Evolutionary conservation across 139 green algal species (phyloP).

Genomic region (Spirogloea muscicola): DNA sequence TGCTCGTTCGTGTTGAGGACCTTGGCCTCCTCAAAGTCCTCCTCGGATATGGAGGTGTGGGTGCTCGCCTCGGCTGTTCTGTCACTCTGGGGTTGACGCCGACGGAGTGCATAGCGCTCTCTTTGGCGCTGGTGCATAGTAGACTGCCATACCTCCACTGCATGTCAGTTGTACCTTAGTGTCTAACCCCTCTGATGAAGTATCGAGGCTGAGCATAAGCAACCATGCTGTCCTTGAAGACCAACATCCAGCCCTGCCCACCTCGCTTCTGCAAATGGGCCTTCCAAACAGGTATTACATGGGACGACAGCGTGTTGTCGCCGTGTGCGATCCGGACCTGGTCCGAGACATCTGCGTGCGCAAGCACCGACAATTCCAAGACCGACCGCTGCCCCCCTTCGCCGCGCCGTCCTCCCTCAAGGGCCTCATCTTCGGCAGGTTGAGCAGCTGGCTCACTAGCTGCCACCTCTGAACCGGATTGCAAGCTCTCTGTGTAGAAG

Average conservation of each 20-base stretch:
- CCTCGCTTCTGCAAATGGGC: too few relatives aligned
- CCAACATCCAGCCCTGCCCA: background rate
- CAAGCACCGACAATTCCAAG: background rate
- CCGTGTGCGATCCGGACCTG: slow-evolving; percentile 16
- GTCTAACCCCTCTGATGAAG: background rate
- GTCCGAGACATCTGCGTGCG: background rate
- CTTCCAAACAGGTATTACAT: slow-evolving; percentile 16
- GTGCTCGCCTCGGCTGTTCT: background rate
- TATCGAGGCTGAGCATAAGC: background rate
- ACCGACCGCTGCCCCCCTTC: slow-evolving; percentile 9
- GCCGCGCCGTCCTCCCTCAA: background rate
- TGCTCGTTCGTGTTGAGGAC: too few relatives aligned
- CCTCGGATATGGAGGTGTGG: too few relatives aligned
- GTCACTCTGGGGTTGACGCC: background rate
- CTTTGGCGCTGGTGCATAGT: too few relatives aligned
- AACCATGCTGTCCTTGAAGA: background rate
- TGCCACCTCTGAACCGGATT: too few relatives aligned
- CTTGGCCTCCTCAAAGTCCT: too few relatives aligned
- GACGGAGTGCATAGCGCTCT: too few relatives aligned
- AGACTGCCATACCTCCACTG: background rate
- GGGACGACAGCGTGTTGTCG: background rate
- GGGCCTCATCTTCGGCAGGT: slow-evolving; percentile 17
- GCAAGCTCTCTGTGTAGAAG: too few relatives aligned
- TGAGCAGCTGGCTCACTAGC: too few relatives aligned
- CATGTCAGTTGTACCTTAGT: background rate